A percentile compares a stretch with the other conserved stretches of the same genome.
Evolutionary conservation across 176 grass and related monocot species (phyloP).

Genomic region (Chrysopogon serrulatus): DNA sequence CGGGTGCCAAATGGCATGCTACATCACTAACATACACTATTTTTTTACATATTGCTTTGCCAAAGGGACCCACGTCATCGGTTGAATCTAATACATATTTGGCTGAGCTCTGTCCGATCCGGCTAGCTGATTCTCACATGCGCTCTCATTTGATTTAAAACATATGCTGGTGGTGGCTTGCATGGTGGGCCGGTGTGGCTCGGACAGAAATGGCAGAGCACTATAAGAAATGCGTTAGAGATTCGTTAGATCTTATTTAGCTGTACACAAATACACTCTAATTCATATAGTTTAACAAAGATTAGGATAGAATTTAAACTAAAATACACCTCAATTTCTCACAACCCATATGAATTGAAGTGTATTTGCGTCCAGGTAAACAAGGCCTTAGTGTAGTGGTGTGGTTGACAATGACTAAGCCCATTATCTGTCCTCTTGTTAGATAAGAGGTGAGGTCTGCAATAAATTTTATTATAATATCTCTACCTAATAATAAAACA

Average conservation of each 20-base stretch:
- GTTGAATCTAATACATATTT: background rate
- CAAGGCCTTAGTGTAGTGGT: too few species aligned
- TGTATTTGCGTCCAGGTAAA: too few species aligned
- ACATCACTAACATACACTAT: background rate
- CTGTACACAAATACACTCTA: too few species aligned
- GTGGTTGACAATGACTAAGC: slow-evolving; percentile 12
- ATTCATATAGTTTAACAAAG: too few species aligned
- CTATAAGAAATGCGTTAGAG: background rate
- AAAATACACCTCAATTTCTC: too few species aligned
- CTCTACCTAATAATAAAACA: too few species aligned
- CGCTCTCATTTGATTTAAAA: background rate
- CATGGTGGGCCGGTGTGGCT: slow-evolving; percentile 20
- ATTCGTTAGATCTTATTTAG: too few species aligned
- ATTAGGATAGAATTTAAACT: too few species aligned
- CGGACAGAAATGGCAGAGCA: slow-evolving; percentile 16
- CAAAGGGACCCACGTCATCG: background rate
- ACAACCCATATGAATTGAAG: too few species aligned
- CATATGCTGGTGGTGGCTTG: background rate
- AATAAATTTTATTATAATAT: too few species aligned
- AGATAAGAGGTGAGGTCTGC: background rate
- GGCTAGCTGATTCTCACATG: background rate
- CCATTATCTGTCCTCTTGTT: background rate
- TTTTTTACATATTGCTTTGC: background rate
- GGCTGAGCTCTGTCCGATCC: background rate
- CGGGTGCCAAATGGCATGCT: background rate